A percentile compares a stretch with the other conserved stretches of the same genome.
phyloP scores from a whole-genome alignment of 257 asterid species.

The Nicotiana knightiana region DNA sequence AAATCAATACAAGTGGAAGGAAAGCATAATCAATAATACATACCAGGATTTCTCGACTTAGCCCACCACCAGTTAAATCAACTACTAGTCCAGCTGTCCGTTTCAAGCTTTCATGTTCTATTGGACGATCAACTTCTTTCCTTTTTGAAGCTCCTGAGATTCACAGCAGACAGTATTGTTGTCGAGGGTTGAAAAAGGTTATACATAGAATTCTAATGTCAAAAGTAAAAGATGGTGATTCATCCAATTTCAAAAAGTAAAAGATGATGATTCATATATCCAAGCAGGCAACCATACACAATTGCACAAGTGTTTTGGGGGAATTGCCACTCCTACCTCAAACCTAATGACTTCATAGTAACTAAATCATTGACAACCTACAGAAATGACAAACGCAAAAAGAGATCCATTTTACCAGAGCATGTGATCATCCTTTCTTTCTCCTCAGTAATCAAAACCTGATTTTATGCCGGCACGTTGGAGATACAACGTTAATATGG shows the following conservation, averaged over 20 bases:
- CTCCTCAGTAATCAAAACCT: too few relatives aligned
- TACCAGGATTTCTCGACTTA: conserved; percentile 30
- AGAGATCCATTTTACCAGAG: not conserved
- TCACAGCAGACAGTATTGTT: conserved; percentile 20
- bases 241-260: not conserved
- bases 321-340: not conserved
- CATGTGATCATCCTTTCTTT: not conserved
- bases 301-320: not conserved
- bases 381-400: not conserved
- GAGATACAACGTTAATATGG: too few relatives aligned
- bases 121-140: conserved; percentile 34
- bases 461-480: too few relatives aligned
- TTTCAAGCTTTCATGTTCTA: conserved; percentile 40
- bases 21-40: not conserved
- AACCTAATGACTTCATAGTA: not conserved
- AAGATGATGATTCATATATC: not conserved
- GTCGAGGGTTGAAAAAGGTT: conserved; percentile 7
- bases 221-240: not conserved
- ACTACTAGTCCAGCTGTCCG: conserved; percentile 27
- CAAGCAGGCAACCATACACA: not conserved
- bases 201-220: not conserved
- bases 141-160: conserved; percentile 32
- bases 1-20: conserved; percentile 1
- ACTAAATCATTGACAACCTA: conserved; percentile 1
- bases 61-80: conserved; percentile 19